phyloP scores from a whole-genome alignment of 2,329 filamentous ascomycete genomes.

The Aspergillus oerlinghausenensis region DNA sequence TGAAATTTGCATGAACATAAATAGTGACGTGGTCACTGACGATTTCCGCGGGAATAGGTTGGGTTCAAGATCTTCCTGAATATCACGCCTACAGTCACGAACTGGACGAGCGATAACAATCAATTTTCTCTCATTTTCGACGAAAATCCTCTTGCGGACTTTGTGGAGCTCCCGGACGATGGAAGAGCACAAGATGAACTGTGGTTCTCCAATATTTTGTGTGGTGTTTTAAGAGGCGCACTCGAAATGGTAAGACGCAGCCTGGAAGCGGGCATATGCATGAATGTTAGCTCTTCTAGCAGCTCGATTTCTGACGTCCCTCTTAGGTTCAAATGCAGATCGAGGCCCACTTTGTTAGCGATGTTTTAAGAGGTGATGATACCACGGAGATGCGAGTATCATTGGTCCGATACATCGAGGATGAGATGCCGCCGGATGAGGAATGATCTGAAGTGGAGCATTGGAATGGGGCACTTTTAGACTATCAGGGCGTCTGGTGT shows the following conservation, averaged over 20 bases:
- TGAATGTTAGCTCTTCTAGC: not conserved
- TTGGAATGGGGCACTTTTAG: constrained; percentile 3
- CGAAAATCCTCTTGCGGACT: constrained; percentile 94
- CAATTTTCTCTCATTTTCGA: constrained; percentile 96
- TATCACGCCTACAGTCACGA: constrained; percentile 85
- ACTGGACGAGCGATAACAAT: constrained; percentile 94
- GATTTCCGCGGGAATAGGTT: constrained; percentile 53
- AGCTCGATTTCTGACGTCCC: constrained; percentile 2
- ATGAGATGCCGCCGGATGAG: constrained; percentile 94
- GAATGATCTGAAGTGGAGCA: constrained; percentile 55
- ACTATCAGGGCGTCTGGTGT: constrained; percentile 22
- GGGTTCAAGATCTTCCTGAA: constrained; percentile 99
- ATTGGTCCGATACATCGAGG: constrained; percentile 89
- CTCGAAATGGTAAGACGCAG: constrained; percentile 78
- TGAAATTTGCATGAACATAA: not conserved
- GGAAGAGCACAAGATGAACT: constrained; percentile 92
- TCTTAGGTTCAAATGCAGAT: constrained; percentile 87
- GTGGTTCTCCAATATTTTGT: constrained; percentile 98
- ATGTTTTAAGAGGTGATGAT: constrained; percentile 87
- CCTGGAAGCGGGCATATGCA: not conserved
- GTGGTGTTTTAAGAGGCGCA: constrained; percentile 83
- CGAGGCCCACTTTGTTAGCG: constrained; percentile 92
- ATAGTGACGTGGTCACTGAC: constrained; percentile 3
- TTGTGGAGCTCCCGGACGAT: constrained; percentile 95
- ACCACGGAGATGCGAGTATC: constrained; percentile 96